Percentiles rank a stretch among this genome's conserved stretches.
Conservation (phyloP, 371 early-diverging fungal genomes). For the Mortierella sp. region DNA sequence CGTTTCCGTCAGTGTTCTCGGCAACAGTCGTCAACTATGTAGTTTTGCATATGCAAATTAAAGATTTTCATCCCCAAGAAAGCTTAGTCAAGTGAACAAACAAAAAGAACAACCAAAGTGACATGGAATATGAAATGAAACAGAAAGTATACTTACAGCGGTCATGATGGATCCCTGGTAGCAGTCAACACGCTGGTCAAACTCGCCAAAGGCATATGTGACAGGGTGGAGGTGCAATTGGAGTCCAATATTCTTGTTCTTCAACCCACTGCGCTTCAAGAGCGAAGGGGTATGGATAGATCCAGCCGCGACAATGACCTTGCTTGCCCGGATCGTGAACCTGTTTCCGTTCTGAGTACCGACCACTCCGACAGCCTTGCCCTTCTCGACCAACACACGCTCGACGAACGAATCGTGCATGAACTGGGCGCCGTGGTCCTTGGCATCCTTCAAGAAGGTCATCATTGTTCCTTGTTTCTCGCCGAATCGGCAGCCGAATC, state of each 20-base stretch:
- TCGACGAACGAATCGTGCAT: constrained; percentile 70
- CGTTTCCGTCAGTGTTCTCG: constrained; percentile 67
- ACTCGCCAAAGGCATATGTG: constrained; percentile 70
- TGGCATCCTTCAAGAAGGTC: constrained; percentile 79
- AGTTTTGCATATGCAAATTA: not conserved
- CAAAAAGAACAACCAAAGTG: constrained; percentile 10
- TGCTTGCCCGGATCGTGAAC: constrained; percentile 62
- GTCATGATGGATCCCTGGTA: constrained; percentile 81
- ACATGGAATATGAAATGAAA: not conserved
- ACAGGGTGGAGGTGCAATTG: constrained; percentile 78
- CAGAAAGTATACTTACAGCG: constrained; percentile 58
- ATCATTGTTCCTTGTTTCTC: constrained; percentile 79
- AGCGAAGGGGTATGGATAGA: constrained; percentile 78
- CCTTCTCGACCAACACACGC: constrained; percentile 65
- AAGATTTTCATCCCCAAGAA: not conserved
- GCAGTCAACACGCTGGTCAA: constrained; percentile 65
- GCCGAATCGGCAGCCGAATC: constrained; percentile 77
- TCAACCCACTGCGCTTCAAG: constrained; percentile 74
- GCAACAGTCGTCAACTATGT: constrained; percentile 60
- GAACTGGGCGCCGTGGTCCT: constrained; percentile 71
- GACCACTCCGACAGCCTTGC: constrained; percentile 64
- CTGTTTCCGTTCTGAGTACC: constrained; percentile 34
- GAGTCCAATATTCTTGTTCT: constrained; percentile 80
- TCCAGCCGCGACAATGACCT: constrained; percentile 77
- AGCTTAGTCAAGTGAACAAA: not conserved